Conservation (phyloP, 1,284 basidiomycete genomes). For the Ganoderma resinaceum region DNA sequence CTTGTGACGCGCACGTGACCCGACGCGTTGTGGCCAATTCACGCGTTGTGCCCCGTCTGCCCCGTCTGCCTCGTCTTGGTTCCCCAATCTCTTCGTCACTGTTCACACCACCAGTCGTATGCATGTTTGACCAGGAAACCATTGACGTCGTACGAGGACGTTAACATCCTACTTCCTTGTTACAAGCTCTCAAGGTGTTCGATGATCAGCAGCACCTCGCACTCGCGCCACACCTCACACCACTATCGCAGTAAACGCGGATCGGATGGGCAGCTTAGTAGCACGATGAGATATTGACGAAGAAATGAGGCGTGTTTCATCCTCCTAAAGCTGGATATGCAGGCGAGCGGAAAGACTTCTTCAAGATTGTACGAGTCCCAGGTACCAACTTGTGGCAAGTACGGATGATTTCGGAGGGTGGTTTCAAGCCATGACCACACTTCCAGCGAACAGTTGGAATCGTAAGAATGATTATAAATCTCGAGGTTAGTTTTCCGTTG, state of each 20-base stretch:
- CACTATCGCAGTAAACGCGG: background rate
- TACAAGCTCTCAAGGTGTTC: background rate
- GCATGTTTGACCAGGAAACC: background rate
- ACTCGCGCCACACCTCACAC: background rate
- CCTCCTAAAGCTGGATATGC: background rate
- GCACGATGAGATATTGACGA: background rate
- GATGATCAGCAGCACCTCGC: background rate
- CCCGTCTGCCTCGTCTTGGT: background rate
- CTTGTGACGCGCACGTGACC: conserved; percentile 27
- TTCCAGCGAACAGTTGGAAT: background rate
- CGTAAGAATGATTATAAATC: background rate
- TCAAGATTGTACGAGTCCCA: background rate
- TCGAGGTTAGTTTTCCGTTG: background rate
- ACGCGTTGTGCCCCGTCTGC: conserved; percentile 6
- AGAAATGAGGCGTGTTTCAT: background rate
- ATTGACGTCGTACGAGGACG: background rate
- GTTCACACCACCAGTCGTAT: no score
- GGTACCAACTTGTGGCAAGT: background rate
- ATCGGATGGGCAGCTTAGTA: background rate
- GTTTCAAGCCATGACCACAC: background rate
- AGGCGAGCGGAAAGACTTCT: background rate
- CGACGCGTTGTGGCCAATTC: no score
- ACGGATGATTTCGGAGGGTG: background rate
- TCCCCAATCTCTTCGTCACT: background rate
- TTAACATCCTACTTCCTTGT: background rate